Evolutionary conservation across 805 yeast species (phyloP).

Genomic region (Kazachstania kunashirensis): DNA sequence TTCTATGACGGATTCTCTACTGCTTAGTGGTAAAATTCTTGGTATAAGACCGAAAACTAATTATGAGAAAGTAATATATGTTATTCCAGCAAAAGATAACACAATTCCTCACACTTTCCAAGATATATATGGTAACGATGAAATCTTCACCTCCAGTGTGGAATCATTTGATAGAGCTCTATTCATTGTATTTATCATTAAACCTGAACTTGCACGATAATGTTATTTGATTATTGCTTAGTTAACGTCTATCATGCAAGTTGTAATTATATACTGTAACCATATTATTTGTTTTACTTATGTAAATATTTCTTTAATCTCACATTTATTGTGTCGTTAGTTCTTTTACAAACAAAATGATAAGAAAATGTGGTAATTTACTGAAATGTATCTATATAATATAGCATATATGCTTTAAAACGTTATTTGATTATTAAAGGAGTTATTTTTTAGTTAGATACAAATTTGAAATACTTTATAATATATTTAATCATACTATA

Average conservation of each 20-base stretch:
- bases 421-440: conserved; percentile 1
- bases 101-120: conserved; percentile 6
- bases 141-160: not conserved
- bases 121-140: conserved; percentile 1
- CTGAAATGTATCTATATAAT: not conserved
- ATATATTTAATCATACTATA: conserved; percentile 5
- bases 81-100: conserved; percentile 29
- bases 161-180: conserved; percentile 6
- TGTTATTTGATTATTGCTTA: too few relatives aligned
- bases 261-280: too few relatives aligned
- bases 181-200: conserved; percentile 14
- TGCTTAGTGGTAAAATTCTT: conserved; percentile 13
- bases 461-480: conserved; percentile 6
- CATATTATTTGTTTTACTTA: too few relatives aligned
- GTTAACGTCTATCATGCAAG: too few relatives aligned
- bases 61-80: conserved; percentile 21
- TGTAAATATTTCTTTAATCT: too few relatives aligned
- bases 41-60: conserved; percentile 16
- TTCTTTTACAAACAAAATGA: too few relatives aligned
- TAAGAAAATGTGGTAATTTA: too few relatives aligned
- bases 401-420: not conserved
- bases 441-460: conserved; percentile 4
- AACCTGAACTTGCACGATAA: conserved; percentile 17
- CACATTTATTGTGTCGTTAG: too few relatives aligned
- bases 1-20: conserved; percentile 12